These are phyloP conservation scores for Acrasis kona DNA, from an alignment of 78 protist genomes.

Conservation along the genomic window DNA sequence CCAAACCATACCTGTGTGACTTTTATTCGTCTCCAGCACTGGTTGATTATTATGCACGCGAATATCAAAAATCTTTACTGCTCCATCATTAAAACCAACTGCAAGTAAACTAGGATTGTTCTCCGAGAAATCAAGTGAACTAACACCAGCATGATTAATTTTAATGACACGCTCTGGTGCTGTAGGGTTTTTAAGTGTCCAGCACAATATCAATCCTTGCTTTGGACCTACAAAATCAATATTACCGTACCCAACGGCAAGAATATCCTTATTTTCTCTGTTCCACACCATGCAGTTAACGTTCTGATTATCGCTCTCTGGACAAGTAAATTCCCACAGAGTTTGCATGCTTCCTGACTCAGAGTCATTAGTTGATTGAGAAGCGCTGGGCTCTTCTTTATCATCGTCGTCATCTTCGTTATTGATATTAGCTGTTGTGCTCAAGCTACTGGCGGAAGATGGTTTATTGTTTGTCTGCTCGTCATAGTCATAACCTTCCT, in stretches of 20 bases:
- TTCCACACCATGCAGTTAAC: constrained; percentile 19
- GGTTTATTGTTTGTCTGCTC: no score
- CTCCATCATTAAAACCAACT: constrained; percentile 49
- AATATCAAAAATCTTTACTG: constrained; percentile 45
- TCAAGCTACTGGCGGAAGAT: no score
- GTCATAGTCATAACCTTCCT: no score
- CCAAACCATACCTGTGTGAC: constrained; percentile 57
- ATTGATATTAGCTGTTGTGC: no score
- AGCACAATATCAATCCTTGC: constrained; percentile 22
- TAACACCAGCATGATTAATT: constrained; percentile 4
- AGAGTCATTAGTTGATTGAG: no score
- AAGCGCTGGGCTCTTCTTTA: no score
- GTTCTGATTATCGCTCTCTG: constrained; percentile 5
- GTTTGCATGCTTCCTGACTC: no score
- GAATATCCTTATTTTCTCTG: constrained; percentile 6
- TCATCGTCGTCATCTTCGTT: no score
- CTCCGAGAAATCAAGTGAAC: neutral
- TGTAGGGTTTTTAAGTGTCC: constrained; percentile 27
- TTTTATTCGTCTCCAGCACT: constrained; percentile 2
- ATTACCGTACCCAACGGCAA: constrained; percentile 19
- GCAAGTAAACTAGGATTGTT: constrained; percentile 36
- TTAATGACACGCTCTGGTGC: constrained; percentile 15
- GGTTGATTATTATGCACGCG: neutral
- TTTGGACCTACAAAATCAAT: constrained; percentile 10
- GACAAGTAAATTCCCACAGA: constrained; percentile 8